Evolutionary conservation across 129 eudicot species (phyloP), one percentile per base, ranked within the genome.

Genomic region (Flaveria brownii): DNA sequence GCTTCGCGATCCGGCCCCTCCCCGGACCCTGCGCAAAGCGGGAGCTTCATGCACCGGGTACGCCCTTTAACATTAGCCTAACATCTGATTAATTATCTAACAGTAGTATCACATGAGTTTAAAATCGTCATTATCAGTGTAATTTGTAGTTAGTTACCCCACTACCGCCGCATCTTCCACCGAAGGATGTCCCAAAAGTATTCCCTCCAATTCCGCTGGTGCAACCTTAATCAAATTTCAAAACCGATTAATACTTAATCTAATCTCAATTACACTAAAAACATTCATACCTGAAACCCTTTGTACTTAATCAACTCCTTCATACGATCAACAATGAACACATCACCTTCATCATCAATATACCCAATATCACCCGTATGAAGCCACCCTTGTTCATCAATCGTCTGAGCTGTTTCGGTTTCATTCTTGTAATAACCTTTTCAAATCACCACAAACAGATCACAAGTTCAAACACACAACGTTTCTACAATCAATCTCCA

Each of bases 291-390:
- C 84, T 94, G 98, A 63, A 91, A 94, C 51, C 98, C 98, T 85
- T 94, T 94, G 90, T 85, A 89, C 81, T 94, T 94, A 78, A 94
- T 94, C 5, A 94, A 63, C 68, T 94, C 99, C 82, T 94, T 94
- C 87, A 94, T 91, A 22, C 97, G 97, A 80, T 94, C 99, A 13
- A 94, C 97, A 9, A 94, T 72, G 57, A 94, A 94, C 16, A 94
- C 42, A 84, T 94, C 93, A 33, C 96, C 99, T 76, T 94, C 99
- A 71, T 89, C 96, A 69, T 94, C 99, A 13, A 94, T 94, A 83
- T 89, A 94, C 16, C 99, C 99, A 73, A 94, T 69, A 74, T 94
- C 99, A 2, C 99, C 97, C 0, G 99, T 91, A 80, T 94, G 99
- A 23, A 94, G 97, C 99, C 99, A 94, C 30, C 99, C 97, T 0